These are phyloP conservation scores for Scedosporium apiospermum DNA, from an alignment of 2,329 filamentous ascomycete genomes.

Conservation along the genomic window DNA sequence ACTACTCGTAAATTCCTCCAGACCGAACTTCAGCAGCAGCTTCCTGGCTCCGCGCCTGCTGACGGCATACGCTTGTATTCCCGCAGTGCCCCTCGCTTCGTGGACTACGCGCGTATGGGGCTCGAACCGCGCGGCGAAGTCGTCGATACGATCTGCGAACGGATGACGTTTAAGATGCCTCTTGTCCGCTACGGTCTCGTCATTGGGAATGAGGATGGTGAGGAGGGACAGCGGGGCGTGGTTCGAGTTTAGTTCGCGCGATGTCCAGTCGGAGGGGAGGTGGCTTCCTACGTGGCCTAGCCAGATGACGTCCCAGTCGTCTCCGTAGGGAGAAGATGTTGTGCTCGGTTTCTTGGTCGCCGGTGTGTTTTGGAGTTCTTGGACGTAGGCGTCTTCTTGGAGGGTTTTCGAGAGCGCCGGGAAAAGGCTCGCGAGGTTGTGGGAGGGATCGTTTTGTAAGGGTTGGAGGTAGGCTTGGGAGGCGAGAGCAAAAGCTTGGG, in stretches of 20 bases:
- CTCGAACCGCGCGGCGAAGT: slow-evolving; percentile 20
- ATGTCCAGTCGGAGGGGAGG: slow-evolving; percentile 14
- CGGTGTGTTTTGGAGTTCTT: neutral
- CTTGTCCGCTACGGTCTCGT: slow-evolving; percentile 24
- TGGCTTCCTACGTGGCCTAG: slow-evolving; percentile 36
- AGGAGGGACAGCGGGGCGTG: neutral
- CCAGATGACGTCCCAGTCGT: slow-evolving; percentile 43
- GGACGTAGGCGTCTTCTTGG: slow-evolving; percentile 1
- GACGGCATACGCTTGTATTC: slow-evolving; percentile 27
- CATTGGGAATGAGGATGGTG: slow-evolving; percentile 16
- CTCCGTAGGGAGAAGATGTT: slow-evolving; percentile 33
- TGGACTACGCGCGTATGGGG: slow-evolving; percentile 35
- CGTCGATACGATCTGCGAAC: slow-evolving; percentile 19
- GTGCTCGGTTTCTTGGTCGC: neutral
- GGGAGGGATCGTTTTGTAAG: slow-evolving; percentile 3
- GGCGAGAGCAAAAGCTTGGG: slow-evolving; percentile 29
- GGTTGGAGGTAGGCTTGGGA: slow-evolving; percentile 25
- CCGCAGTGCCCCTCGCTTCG: slow-evolving; percentile 29
- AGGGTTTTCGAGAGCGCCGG: neutral
- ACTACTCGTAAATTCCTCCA: slow-evolving; percentile 26
- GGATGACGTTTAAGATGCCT: slow-evolving; percentile 18
- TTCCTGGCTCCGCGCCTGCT: slow-evolving; percentile 31
- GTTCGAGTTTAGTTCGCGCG: slow-evolving; percentile 4
- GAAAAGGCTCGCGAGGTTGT: slow-evolving; percentile 15
- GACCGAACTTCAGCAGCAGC: slow-evolving; percentile 31